Evolutionary conservation across 2,329 filamentous ascomycete genomes (phyloP).

Genomic region (Diaporthe sp.): DNA sequence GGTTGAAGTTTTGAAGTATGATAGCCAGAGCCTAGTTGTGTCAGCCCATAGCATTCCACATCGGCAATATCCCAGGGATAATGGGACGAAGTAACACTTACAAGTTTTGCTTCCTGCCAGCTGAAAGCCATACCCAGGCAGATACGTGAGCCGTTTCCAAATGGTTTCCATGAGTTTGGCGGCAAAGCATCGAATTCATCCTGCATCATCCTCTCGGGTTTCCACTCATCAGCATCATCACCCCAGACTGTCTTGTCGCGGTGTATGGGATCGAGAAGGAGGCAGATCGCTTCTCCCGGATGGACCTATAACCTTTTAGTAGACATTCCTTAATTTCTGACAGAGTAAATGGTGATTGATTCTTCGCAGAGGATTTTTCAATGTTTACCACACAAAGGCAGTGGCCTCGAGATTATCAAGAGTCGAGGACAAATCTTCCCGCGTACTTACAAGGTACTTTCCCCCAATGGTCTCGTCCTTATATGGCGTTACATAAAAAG

Average conservation of each 20-base stretch:
- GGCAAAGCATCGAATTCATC: conserved; percentile 45
- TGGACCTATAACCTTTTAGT: background rate
- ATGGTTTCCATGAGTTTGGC: conserved; percentile 55
- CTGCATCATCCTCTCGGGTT: conserved; percentile 42
- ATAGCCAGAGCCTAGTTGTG: conserved; percentile 49
- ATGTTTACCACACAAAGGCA: background rate
- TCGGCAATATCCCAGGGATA: background rate
- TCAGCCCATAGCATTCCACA: background rate
- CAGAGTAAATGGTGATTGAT: background rate
- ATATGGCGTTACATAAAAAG: conserved; percentile 54
- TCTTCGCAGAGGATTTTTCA: background rate
- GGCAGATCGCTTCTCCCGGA: conserved; percentile 11
- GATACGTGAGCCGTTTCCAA: conserved; percentile 58
- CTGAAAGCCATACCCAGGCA: conserved; percentile 61
- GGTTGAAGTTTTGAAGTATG: conserved; percentile 60
- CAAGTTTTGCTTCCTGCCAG: conserved; percentile 59
- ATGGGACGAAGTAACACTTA: conserved; percentile 24
- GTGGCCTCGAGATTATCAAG: background rate
- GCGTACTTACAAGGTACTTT: conserved; percentile 62
- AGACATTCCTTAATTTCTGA: background rate
- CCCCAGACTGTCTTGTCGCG: conserved; percentile 42
- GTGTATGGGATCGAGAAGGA: conserved; percentile 37
- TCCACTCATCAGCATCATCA: conserved; percentile 42
- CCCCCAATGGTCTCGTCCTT: conserved; percentile 62
- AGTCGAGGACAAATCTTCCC: background rate